Base-by-base conservation (phyloP, 441 rosid species). In the Breynia disticha region DNA sequence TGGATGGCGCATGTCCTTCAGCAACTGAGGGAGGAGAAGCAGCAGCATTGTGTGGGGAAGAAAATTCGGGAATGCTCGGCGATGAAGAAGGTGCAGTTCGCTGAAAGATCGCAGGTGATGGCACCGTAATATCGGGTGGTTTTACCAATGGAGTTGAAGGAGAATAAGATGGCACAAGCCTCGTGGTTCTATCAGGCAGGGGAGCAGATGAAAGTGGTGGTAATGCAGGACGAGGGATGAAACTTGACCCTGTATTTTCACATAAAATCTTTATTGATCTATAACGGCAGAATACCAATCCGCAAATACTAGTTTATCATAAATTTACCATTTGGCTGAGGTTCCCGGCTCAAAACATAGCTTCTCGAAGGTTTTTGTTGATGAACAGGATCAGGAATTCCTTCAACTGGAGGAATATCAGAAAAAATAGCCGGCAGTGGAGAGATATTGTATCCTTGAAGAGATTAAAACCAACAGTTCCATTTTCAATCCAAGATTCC, bases 301-400 rank as follows among this genome's bases (percentile, higher is more conserved):
- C 59, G 50, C 55, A 56, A 12, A 52, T 15, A 39, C 60, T 52
- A 21, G 45, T 55, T 32, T 57, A 50, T 28, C 4, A 6, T 35
- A 65, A 32, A 57, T 48, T 71, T 69, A 79, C 85, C 82, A 63
- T 70, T 66, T 55, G 61, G 70, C 56, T 57, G 76, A 51, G 67
- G 57, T 32, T 53, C 63, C 65, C 72, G 24, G 62, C 69, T 61
- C 8, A 71, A 67, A 43, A 68, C 55, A 55, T 56, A 49, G 61
- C 71, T 60, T 43, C 46, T 48, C 11, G 47, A 48, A 39, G 72
- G 50, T 14, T 41, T 63, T 50, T 46, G 59, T 12, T 39, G 69
- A 52, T 57, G 53, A 51, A 19, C 19, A n/a, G 74, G 61, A 60
- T 53, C 50, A 51, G 61, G 48, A 53, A 56, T 62, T 63, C 76